phyloP scores from a whole-genome alignment of 2,329 filamentous ascomycete species.

The Fusarium pseudocircinatum region DNA sequence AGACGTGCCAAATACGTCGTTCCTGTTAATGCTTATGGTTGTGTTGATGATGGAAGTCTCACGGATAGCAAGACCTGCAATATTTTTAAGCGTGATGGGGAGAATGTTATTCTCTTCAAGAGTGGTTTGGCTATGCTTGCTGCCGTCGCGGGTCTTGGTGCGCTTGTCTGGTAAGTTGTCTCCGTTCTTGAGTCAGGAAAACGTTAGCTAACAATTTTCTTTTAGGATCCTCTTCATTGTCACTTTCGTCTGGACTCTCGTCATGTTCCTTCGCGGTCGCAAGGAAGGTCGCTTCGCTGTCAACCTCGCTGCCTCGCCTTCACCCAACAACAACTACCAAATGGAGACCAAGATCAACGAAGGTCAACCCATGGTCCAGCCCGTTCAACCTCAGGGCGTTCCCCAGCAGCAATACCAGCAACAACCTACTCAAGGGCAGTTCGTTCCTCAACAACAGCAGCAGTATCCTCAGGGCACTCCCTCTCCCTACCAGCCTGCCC shows the following conservation, averaged over 20 bases:
- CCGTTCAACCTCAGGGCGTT: slow-evolving; percentile 21
- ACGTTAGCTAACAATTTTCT: background rate
- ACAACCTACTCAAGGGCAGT: slow-evolving; percentile 16
- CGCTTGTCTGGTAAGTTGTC: slow-evolving; percentile 52
- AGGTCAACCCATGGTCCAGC: slow-evolving; percentile 36
- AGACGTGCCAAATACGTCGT: slow-evolving; percentile 51
- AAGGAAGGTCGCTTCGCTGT: slow-evolving; percentile 50
- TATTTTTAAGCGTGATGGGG: slow-evolving; percentile 36
- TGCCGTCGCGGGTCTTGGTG: slow-evolving; percentile 55
- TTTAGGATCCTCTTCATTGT: slow-evolving; percentile 52
- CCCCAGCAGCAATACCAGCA: slow-evolving; percentile 40
- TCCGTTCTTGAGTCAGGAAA: accelerated
- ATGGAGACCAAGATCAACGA: slow-evolving; percentile 49
- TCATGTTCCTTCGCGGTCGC: slow-evolving; percentile 50
- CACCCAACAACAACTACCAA: slow-evolving; percentile 43
- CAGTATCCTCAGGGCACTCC: slow-evolving; percentile 23
- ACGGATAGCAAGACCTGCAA: slow-evolving; percentile 52
- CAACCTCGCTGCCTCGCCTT: slow-evolving; percentile 6
- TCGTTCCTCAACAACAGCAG: slow-evolving; percentile 14
- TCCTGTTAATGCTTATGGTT: slow-evolving; percentile 43
- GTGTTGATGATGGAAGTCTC: slow-evolving; percentile 51
- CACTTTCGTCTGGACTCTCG: slow-evolving; percentile 49
- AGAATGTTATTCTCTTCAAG: slow-evolving; percentile 48
- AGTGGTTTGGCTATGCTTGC: slow-evolving; percentile 50
- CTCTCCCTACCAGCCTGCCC: slow-evolving; percentile 33